A percentile compares a stretch with the other conserved stretches of the same genome.
Conservation (phyloP, 345 rosid genomes). For the Lagerstroemia speciosa region DNA sequence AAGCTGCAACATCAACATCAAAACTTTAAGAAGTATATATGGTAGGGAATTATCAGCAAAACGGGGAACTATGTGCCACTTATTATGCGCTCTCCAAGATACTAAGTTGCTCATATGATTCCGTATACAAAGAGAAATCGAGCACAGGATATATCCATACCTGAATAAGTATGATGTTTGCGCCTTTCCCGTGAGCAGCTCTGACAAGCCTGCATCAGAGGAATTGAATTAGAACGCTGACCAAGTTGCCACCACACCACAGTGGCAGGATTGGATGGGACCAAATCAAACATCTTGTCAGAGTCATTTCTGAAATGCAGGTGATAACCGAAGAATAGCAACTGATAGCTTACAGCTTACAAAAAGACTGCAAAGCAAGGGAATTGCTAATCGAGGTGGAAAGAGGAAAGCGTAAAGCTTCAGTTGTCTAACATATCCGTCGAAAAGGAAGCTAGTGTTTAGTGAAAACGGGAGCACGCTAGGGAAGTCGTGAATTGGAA, state of each 20-base stretch:
- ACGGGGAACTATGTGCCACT: not conserved
- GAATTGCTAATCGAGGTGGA: not conserved
- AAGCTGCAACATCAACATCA: not conserved
- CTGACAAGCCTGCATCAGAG: constrained; percentile 49
- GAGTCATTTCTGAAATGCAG: not conserved
- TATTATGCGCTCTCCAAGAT: not conserved
- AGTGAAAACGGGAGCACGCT: not conserved
- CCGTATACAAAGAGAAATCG: not conserved
- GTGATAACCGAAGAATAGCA: not conserved
- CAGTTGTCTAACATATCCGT: not conserved
- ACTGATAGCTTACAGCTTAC: not conserved
- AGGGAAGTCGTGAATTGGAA: not conserved
- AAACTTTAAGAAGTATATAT: not conserved
- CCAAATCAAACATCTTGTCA: not conserved
- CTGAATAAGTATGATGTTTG: constrained; percentile 87
- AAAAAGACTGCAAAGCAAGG: not conserved
- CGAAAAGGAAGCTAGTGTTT: not conserved
- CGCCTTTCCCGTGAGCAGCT: constrained; percentile 61
- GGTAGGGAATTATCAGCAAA: not conserved
- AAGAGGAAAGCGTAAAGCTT: not conserved
- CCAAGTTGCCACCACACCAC: not conserved
- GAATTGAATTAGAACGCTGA: not conserved
- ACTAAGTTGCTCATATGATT: not conserved
- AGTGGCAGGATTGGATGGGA: not conserved
- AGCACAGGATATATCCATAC: no score